These are phyloP conservation scores for Corymbia calophylla DNA, from an alignment of 441 rosid species.

Conservation along the genomic window DNA sequence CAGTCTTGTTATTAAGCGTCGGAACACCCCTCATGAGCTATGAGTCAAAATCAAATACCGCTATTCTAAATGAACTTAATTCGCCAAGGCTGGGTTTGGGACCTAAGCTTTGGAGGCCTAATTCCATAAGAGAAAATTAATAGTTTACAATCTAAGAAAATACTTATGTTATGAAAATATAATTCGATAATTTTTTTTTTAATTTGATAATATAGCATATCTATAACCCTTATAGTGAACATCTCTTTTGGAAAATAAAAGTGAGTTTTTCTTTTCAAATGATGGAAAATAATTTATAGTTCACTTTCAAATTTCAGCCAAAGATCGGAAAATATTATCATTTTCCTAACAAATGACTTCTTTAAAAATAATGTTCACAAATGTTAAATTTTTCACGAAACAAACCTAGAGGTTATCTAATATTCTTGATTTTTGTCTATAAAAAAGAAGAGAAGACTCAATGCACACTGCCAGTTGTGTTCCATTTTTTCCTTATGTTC, in stretches of 20 bases:
- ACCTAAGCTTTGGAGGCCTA: not conserved
- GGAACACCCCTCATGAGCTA: not conserved
- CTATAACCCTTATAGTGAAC: not conserved
- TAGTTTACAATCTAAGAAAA: not conserved
- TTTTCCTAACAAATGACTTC: not conserved
- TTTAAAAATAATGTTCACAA: not conserved
- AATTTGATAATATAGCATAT: not conserved
- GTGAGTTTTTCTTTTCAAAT: not conserved
- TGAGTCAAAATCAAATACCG: not conserved
- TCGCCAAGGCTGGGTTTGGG: not conserved
- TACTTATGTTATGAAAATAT: not conserved
- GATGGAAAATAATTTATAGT: not conserved
- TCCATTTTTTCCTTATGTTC: not conserved
- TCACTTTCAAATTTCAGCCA: not conserved
- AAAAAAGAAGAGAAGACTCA: not conserved
- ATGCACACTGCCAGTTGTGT: not conserved
- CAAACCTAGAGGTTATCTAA: not conserved
- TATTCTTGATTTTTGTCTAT: not conserved
- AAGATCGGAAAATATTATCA: rapidly evolving
- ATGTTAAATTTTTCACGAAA: not conserved
- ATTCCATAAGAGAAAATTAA: not conserved
- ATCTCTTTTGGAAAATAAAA: not conserved
- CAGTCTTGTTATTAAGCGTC: not conserved
- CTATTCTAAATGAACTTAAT: not conserved
- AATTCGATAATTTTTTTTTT: not conserved